Percentiles rank a stretch among this genome's conserved stretches.
Evolutionary conservation across 164 flowering plant species (phyloP).

Genomic region (Cinnamomum micranthum): DNA sequence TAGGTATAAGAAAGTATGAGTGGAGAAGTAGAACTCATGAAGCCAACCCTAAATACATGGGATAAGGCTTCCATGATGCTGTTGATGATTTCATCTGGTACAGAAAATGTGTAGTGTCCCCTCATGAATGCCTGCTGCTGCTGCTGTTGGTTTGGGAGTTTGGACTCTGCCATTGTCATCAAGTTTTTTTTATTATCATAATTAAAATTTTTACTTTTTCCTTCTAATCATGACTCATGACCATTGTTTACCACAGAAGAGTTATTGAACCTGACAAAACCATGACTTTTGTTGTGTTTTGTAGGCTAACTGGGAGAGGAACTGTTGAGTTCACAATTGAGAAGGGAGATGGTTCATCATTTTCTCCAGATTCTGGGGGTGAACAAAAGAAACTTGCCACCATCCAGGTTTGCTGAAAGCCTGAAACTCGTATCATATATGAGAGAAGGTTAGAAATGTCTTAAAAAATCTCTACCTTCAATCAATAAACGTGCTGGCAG

Average conservation of each 20-base stretch:
- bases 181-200: background rate
- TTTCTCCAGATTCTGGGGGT: constrained; percentile 77
- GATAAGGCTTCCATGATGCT: background rate
- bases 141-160: background rate
- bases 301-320: constrained; percentile 84
- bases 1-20: background rate
- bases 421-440: background rate
- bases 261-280: background rate
- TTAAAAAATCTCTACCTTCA: background rate
- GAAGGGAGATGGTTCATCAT: constrained; percentile 78
- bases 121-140: background rate
- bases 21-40: background rate
- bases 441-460: background rate
- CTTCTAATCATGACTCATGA: background rate
- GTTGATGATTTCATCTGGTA: background rate
- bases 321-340: constrained; percentile 72
- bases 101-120: background rate
- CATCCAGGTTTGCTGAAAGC: constrained; percentile 52
- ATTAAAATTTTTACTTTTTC: no score
- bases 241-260: background rate
- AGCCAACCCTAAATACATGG: background rate
- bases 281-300: constrained; percentile 6
- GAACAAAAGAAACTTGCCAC: constrained; percentile 59
- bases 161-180: background rate
- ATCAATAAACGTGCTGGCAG: background rate